Conservation (phyloP, 805 yeast species). For the Saccharomycopsis malanga region DNA sequence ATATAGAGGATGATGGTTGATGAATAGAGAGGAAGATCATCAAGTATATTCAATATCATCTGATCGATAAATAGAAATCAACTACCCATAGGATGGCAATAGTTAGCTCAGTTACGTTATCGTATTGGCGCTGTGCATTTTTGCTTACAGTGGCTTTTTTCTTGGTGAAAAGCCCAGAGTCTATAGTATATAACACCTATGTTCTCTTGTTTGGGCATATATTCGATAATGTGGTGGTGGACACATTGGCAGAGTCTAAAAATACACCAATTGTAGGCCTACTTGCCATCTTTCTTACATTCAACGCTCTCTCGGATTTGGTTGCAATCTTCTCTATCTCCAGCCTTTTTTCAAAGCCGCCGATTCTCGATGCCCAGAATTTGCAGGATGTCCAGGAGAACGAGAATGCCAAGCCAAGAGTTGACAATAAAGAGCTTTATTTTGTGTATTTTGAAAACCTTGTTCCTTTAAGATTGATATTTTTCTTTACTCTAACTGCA, state of each 20-base stretch:
- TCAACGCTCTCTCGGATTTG: constrained; percentile 18
- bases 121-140: constrained; percentile 19
- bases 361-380: constrained; percentile 19
- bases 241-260: constrained; percentile 11
- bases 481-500: constrained; percentile 37
- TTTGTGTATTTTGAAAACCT: constrained; percentile 41
- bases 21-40: too few relatives aligned
- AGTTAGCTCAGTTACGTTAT: constrained; percentile 15
- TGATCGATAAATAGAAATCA: too few relatives aligned
- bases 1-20: too few relatives aligned
- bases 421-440: constrained; percentile 21
- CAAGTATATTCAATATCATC: too few relatives aligned
- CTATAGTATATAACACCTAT: constrained; percentile 16
- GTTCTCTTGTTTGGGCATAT: constrained; percentile 17
- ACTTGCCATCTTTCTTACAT: constrained; percentile 11
- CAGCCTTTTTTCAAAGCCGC: constrained; percentile 16
- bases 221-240: constrained; percentile 19
- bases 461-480: constrained; percentile 43
- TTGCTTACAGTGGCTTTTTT: constrained; percentile 19
- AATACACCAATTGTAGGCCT: constrained; percentile 19
- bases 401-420: constrained; percentile 16
- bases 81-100: too few relatives aligned
- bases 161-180: constrained; percentile 19
- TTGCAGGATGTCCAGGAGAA: constrained; percentile 17
- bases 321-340: constrained; percentile 20